Conservation (phyloP, 2,329 filamentous ascomycete species). For the Penicillium palitans region DNA sequence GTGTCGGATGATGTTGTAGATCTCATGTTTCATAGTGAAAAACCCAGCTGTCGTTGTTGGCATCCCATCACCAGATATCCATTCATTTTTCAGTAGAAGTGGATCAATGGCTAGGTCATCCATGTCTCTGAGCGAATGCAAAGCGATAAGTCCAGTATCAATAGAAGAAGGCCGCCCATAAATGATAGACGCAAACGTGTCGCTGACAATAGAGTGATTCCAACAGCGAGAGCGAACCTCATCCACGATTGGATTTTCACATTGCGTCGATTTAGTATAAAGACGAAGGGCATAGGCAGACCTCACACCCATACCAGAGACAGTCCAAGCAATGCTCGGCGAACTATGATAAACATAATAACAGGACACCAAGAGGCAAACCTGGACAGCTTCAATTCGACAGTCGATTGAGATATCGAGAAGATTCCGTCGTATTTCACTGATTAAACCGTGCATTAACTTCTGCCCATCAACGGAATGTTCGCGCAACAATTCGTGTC, state of each 20-base stretch:
- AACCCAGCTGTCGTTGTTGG: slow-evolving; percentile 17
- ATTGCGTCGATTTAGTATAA: slow-evolving; percentile 12
- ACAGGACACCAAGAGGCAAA: slow-evolving; percentile 18
- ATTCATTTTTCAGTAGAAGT: slow-evolving; percentile 6
- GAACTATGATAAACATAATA: slow-evolving; percentile 25
- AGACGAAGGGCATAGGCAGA: slow-evolving; percentile 23
- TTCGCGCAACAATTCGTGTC: slow-evolving; percentile 12
- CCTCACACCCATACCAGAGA: slow-evolving; percentile 22
- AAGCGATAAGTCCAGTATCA: slow-evolving; percentile 25
- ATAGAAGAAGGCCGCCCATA: slow-evolving; percentile 33
- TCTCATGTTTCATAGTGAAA: slow-evolving; percentile 29
- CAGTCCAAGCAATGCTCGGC: slow-evolving; percentile 23
- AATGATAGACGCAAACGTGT: slow-evolving; percentile 33
- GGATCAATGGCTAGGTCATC: slow-evolving; percentile 24
- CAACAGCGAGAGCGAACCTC: slow-evolving; percentile 33
- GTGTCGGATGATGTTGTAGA: slow-evolving; percentile 32
- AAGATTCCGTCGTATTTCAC: slow-evolving; percentile 17
- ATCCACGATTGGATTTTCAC: slow-evolving; percentile 15
- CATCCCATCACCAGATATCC: slow-evolving; percentile 14
- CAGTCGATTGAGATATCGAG: slow-evolving; percentile 20
- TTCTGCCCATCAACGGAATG: slow-evolving; percentile 3
- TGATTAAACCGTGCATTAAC: slow-evolving; percentile 6
- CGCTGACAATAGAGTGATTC: slow-evolving; percentile 32
- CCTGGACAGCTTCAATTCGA: slow-evolving; percentile 25
- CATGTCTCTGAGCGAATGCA: slow-evolving; percentile 26